Percentiles rank a stretch among this genome's conserved stretches.
These are phyloP conservation scores for Huntiella savannae DNA, from an alignment of 2,329 filamentous ascomycete genomes.

Conservation along the genomic window DNA sequence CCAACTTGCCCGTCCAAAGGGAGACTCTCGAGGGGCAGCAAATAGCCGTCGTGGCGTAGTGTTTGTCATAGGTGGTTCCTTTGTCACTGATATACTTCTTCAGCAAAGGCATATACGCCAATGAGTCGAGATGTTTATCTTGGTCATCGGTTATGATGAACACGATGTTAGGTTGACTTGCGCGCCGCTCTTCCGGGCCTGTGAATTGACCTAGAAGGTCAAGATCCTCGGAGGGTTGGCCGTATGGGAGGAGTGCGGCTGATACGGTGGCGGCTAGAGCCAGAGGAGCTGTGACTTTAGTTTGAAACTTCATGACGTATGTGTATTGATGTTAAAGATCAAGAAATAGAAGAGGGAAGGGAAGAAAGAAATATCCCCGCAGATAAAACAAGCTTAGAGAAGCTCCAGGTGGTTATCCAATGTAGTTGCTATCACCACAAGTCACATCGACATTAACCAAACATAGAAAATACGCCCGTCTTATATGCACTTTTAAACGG, in stretches of 20 bases:
- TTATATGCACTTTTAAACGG: too few species aligned
- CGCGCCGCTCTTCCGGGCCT: neutral
- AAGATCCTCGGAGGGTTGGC: too few species aligned
- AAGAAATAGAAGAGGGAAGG: neutral
- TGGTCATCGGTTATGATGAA: constrained; percentile 51
- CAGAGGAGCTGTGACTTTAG: neutral
- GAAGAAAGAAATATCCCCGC: too few species aligned
- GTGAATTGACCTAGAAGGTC: neutral
- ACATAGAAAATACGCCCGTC: too few species aligned
- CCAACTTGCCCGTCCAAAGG: constrained; percentile 40
- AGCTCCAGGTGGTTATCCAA: too few species aligned
- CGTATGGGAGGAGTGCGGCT: too few species aligned
- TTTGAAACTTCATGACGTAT: neutral
- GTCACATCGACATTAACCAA: too few species aligned
- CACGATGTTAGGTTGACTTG: constrained; percentile 33
- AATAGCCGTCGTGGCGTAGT: constrained; percentile 44
- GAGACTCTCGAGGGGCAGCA: constrained; percentile 46
- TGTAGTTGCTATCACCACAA: too few species aligned
- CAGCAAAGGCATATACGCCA: constrained; percentile 37
- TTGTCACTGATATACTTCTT: constrained; percentile 33
- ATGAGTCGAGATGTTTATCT: constrained; percentile 39
- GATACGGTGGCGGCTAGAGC: neutral
- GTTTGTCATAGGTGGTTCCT: constrained; percentile 38
- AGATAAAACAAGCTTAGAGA: too few species aligned
- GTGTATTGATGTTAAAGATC: neutral